Evolutionary conservation across 2,329 filamentous ascomycete species (phyloP).

Genomic region (Drechslerella dactyloides): DNA sequence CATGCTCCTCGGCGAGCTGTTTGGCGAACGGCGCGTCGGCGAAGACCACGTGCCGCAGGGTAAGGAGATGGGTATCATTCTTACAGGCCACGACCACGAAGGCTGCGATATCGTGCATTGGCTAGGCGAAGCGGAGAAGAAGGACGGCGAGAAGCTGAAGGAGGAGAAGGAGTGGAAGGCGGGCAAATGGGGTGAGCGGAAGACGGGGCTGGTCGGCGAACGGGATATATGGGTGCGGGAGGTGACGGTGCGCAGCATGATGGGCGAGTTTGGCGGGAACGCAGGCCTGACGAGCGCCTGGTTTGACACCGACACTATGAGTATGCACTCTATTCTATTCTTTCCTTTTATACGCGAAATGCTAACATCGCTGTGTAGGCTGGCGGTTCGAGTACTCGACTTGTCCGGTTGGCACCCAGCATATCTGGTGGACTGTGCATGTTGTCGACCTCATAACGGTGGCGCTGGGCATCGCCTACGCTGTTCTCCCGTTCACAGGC

Average conservation of each 20-base stretch:
- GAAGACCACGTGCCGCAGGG: constrained; percentile 60
- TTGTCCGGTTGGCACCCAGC: constrained; percentile 82
- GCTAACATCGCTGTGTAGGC: constrained; percentile 62
- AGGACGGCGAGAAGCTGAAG: constrained; percentile 26
- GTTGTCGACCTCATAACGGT: constrained; percentile 68
- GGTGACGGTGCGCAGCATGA: constrained; percentile 95
- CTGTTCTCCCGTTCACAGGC: constrained; percentile 3
- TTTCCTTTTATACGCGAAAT: constrained; percentile 3
- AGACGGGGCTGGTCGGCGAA: constrained; percentile 57
- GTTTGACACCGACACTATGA: constrained; percentile 71
- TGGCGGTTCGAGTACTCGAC: constrained; percentile 83
- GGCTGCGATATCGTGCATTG: constrained; percentile 91
- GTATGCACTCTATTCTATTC: constrained; percentile 37
- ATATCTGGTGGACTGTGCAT: constrained; percentile 93
- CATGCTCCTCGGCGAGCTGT: constrained; percentile 82
- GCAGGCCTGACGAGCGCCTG: constrained; percentile 85
- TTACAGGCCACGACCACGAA: constrained; percentile 94
- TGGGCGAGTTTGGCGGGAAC: constrained; percentile 94
- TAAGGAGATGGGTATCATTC: constrained; percentile 74
- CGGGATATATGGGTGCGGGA: constrained; percentile 69
- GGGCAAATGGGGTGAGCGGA: constrained; percentile 40
- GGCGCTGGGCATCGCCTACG: constrained; percentile 17
- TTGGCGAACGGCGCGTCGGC: constrained; percentile 70
- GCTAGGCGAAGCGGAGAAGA: constrained; percentile 18
- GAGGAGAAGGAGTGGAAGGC: constrained; percentile 37